phyloP scores from a whole-genome alignment of 2,329 filamentous ascomycete genomes.

The Anthostomella pinea region DNA sequence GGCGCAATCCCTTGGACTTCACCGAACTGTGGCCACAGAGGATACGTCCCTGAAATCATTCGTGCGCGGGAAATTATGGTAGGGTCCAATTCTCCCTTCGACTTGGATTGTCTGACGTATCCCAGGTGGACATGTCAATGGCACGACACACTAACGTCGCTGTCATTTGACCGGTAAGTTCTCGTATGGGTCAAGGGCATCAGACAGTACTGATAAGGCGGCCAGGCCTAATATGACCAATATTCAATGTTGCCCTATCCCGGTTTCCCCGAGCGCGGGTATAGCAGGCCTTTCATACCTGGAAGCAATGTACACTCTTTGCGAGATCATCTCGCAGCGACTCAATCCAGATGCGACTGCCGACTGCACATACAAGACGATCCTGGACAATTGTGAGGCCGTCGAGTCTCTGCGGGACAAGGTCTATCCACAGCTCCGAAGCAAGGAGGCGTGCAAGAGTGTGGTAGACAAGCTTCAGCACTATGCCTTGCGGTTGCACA shows the following conservation, averaged over 20 bases:
- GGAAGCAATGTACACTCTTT: conserved; percentile 64
- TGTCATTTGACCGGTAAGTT: conserved; percentile 61
- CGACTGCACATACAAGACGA: conserved; percentile 50
- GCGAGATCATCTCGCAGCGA: conserved; percentile 56
- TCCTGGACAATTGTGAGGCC: conserved; percentile 55
- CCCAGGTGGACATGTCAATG: conserved; percentile 59
- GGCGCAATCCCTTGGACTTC: conserved; percentile 63
- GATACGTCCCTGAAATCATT: conserved; percentile 52
- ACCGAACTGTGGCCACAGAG: conserved; percentile 47
- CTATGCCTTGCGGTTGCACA: conserved; percentile 63
- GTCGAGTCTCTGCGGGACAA: conserved; percentile 50
- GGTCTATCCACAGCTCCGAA: conserved; percentile 51
- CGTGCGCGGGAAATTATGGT: conserved; percentile 56
- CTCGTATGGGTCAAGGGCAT: background rate
- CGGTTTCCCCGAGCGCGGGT: conserved; percentile 40
- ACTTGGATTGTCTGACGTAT: conserved; percentile 11
- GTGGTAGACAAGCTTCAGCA: conserved; percentile 62
- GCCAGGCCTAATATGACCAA: conserved; percentile 60
- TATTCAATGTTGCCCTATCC: conserved; percentile 54
- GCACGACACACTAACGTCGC: conserved; percentile 64
- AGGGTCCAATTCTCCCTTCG: conserved; percentile 7
- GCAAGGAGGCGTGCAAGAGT: conserved; percentile 62
- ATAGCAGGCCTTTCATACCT: conserved; percentile 56
- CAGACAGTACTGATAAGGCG: conserved; percentile 11
- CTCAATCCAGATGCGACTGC: conserved; percentile 53